Percentiles rank a stretch among this genome's conserved stretches.
phyloP scores from a whole-genome alignment of 352 stramenopile species.

The Hyaloperonospora arabidopsidis region DNA sequence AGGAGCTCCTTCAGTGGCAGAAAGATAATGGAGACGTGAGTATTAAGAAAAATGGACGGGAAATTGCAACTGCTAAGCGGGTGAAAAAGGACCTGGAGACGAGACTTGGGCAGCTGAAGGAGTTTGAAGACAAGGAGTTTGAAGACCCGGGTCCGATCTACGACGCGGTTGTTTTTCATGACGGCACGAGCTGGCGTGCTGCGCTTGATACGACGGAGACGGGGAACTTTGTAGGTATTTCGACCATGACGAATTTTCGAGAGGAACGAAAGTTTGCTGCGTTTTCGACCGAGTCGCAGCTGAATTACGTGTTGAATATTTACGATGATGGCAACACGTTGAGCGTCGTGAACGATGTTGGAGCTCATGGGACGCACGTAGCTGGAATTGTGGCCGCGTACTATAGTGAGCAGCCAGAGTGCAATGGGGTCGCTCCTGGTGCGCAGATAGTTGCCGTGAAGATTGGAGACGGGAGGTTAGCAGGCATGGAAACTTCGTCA shows the following conservation, averaged over 20 bases:
- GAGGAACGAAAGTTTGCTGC: constrained; percentile 74
- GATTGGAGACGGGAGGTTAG: constrained; percentile 91
- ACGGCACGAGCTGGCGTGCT: constrained; percentile 68
- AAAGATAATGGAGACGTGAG: constrained; percentile 63
- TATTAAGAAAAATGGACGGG: constrained; percentile 17
- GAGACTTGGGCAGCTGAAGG: constrained; percentile 59
- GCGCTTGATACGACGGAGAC: constrained; percentile 80
- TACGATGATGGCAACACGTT: constrained; percentile 90
- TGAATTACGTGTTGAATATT: constrained; percentile 94
- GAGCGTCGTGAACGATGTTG: constrained; percentile 90
- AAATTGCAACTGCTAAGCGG: constrained; percentile 25
- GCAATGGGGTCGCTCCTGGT: constrained; percentile 90
- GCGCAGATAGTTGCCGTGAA: constrained; percentile 91
- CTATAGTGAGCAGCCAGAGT: constrained; percentile 75
- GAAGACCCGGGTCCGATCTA: constrained; percentile 90
- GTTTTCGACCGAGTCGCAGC: constrained; percentile 86
- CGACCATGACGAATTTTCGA: constrained; percentile 70
- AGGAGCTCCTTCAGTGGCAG: constrained; percentile 48
- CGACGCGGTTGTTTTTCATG: constrained; percentile 88
- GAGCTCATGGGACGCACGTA: constrained; percentile 93
- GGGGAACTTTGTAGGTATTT: constrained; percentile 70
- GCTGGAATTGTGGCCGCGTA: constrained; percentile 91
- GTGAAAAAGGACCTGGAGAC: constrained; percentile 81
- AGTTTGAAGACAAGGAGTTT: constrained; percentile 52
- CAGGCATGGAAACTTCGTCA: constrained; percentile 90